Evolutionary conservation across 2,329 filamentous ascomycete species (phyloP).

Genomic region (Hymenoscyphus fraxineus): DNA sequence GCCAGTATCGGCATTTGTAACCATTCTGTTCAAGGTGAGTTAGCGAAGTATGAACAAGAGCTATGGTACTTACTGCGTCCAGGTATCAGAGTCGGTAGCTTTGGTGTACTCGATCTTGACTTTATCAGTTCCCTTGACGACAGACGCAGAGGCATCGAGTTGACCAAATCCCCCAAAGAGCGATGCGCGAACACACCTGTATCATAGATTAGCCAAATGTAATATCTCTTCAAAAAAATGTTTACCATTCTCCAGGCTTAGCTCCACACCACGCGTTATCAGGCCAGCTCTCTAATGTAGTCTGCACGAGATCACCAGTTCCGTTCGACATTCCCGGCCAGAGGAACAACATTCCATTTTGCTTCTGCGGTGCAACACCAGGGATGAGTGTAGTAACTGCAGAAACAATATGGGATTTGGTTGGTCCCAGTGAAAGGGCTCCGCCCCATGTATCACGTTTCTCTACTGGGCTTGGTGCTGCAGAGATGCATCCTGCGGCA

Average conservation of each 20-base stretch:
- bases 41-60: background rate
- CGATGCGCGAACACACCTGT: slow-evolving; percentile 39
- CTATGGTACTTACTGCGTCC: slow-evolving; percentile 21
- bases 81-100: slow-evolving; percentile 22
- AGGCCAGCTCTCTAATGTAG: slow-evolving; percentile 41
- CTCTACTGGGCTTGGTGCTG: background rate
- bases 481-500: background rate
- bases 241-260: slow-evolving; percentile 38
- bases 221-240: slow-evolving; percentile 21
- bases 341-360: slow-evolving; percentile 40
- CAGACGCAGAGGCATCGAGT: slow-evolving; percentile 30
- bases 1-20: slow-evolving; percentile 38
- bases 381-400: slow-evolving; percentile 41
- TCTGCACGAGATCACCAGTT: slow-evolving; percentile 42
- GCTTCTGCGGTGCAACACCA: slow-evolving; percentile 37
- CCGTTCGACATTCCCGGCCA: slow-evolving; percentile 46
- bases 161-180: slow-evolving; percentile 42
- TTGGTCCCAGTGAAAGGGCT: slow-evolving; percentile 38
- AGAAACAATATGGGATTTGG: slow-evolving; percentile 38
- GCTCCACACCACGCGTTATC: slow-evolving; percentile 42
- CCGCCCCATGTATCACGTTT: slow-evolving; percentile 37
- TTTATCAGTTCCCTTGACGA: slow-evolving; percentile 30
- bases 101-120: slow-evolving; percentile 33
- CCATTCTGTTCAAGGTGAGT: slow-evolving; percentile 10
- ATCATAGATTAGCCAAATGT: background rate